Base-by-base conservation (phyloP, 176 grass and related monocot genomes). In the Guadua angustifolia region DNA sequence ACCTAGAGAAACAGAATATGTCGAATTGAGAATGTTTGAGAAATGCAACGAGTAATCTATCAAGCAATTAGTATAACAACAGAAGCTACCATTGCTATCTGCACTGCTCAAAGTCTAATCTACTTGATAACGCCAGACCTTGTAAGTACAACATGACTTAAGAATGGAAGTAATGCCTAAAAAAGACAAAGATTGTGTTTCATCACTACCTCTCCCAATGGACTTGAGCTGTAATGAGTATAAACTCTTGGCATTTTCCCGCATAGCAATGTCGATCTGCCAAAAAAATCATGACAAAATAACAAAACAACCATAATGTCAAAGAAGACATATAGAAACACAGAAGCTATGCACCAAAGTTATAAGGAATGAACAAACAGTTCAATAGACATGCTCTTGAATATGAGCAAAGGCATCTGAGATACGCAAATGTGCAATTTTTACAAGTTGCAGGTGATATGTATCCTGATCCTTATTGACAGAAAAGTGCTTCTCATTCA, bases 241-340 rank as follows among this genome's bases (percentile, higher is more conserved):
- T 67, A 99, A 92, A 83, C 39, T 94, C 79, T 95, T 93, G 69
- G 93, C 93, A 94, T 99, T 99, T 57, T 99, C 96, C 66, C 96
- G 81, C 79, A 99, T 92, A 83, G 96, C 93, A 90, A 99, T 99
- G 74, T 95, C 94, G 18, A 99, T 83, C 96, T 99, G 66, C 61
- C 68, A 74, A 90, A 86, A 66, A 66, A 40, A 87, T 26, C 64
- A 91, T 45, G 58, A 60, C n/a, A 66, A 26, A 33, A 15, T 70
- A 67, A 59, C 19, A 39, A 68, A 80, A 74, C 19, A 79, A 69
- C 19, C 45, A 69, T 78, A 72, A 74, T 46, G 13, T 83, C 67
- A 87, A 84, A 61, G 22, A 66, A 74, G 24, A 70, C 24, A 33
- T 9, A 51, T 9, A 51, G 5, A 61, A 66, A 81, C 36, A 68